Evolutionary conservation across 257 asterid species (phyloP), one percentile per base, ranked within the genome.

Genomic region (Scutellaria barbata): DNA sequence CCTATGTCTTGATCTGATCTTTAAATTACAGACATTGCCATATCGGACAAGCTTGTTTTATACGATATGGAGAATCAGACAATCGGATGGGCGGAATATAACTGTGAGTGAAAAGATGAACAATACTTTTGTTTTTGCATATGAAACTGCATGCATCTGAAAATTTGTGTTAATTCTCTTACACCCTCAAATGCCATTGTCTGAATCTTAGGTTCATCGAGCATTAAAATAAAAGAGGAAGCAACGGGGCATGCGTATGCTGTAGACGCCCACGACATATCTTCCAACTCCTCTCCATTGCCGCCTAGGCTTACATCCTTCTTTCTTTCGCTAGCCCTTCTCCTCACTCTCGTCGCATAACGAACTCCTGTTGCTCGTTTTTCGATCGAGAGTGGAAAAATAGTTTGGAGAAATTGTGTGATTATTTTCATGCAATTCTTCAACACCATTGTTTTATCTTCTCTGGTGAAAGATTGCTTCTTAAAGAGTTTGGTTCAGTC

Each of bases 1-100:
- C 35, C 4, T 30, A 30, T 30, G 35, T 30, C 2, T 51, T 16
- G 11, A 1, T 51, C 16, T 3, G 9, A 1, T 14, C 57, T 51
- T 14, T 10, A 43, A 8, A 41, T 60, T 81, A 86, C 97, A 90
- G 97, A 93, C 83, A 81, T 87, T 72, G 95, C 85, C 45, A 72
- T 93, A 53, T 61, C 95, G 12, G 85, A 90, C 87, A 93, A 89
- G 93, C 96, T 93, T 62, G 89, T 90, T 25, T 54, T 81, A 52
- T 93, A 93, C 71, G 95, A 90, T 83, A 83, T 93, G 51, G 98
- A 87, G 63, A 84, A 89, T 53, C 90, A 82, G 86, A 82, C 86
- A 8, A 80, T 93, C 52, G 98, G 98, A 81, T 90, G 97, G 97
- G 64, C 85, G 48, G 78, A 83, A 42, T 83, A 89, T 63, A 84